phyloP scores from a whole-genome alignment of 306 rosid species.

The Acacia crassicarpa region DNA sequence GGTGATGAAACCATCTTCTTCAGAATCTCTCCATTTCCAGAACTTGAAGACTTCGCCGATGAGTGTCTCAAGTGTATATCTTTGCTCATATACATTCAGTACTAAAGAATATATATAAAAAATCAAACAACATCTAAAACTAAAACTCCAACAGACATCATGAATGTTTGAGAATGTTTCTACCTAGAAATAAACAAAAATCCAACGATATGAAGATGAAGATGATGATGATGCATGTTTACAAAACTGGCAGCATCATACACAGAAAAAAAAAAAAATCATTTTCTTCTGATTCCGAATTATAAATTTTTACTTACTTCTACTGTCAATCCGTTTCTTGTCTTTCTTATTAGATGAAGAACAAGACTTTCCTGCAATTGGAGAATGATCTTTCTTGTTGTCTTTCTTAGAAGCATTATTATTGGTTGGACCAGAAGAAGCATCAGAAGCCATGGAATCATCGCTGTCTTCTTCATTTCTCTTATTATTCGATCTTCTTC shows the following conservation, averaged over 20 bases:
- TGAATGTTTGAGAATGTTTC: constrained; percentile 25
- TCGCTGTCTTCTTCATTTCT: constrained; percentile 44
- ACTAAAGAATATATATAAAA: neutral
- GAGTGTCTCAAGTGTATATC: neutral
- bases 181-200: constrained; percentile 40
- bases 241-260: constrained; percentile 36
- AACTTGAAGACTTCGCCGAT: neutral
- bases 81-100: neutral
- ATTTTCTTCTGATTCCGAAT: neutral
- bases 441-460: constrained; percentile 72
- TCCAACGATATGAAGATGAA: neutral
- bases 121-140: constrained; percentile 1
- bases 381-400: constrained; percentile 6
- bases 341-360: constrained; percentile 36
- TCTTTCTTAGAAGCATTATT: constrained; percentile 29
- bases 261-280: neutral
- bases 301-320: constrained; percentile 19
- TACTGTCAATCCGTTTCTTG: constrained; percentile 39
- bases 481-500: neutral
- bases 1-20: constrained; percentile 12
- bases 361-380: constrained; percentile 17
- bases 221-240: constrained; percentile 20
- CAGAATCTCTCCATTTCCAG: neutral
- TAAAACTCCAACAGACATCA: neutral
- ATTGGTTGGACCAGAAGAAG: constrained; percentile 55